Percentiles rank a stretch among this genome's conserved stretches.
Conservation (phyloP, 2,329 filamentous ascomycete species). For the Sphaerulina vaccinii region DNA sequence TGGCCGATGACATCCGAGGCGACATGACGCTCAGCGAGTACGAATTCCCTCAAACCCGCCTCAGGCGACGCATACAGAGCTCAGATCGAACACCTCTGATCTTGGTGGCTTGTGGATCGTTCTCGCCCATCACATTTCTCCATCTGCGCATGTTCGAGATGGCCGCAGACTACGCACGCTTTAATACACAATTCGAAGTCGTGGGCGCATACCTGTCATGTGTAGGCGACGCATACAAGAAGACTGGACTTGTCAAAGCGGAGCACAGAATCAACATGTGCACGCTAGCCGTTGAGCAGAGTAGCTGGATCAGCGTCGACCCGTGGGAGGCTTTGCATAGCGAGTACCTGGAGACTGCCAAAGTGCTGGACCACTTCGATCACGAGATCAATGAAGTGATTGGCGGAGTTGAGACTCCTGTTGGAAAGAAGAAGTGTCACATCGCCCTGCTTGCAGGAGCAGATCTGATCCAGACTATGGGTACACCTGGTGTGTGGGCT, state of each 20-base stretch:
- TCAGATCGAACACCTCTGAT: slow-evolving; percentile 61
- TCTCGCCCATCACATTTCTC: slow-evolving; percentile 54
- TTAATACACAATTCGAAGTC: slow-evolving; percentile 76
- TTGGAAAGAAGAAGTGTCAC: slow-evolving; percentile 68
- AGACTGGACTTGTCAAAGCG: slow-evolving; percentile 72
- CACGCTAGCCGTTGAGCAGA: slow-evolving; percentile 72
- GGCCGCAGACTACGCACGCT: slow-evolving; percentile 75
- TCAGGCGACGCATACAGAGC: slow-evolving; percentile 57
- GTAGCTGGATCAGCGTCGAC: slow-evolving; percentile 79
- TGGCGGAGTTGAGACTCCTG: slow-evolving; percentile 68
- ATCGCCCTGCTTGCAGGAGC: slow-evolving; percentile 78
- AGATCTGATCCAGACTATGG: slow-evolving; percentile 54
- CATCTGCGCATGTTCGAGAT: slow-evolving; percentile 88
- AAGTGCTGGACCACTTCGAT: slow-evolving; percentile 87
- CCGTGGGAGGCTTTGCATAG: slow-evolving; percentile 84
- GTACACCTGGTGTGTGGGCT: slow-evolving; percentile 68
- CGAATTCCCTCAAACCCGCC: slow-evolving; percentile 60
- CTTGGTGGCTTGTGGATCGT: slow-evolving; percentile 66
- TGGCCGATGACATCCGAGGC: slow-evolving; percentile 29
- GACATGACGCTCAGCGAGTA: slow-evolving; percentile 50
- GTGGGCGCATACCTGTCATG: slow-evolving; percentile 81
- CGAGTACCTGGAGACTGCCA: slow-evolving; percentile 82
- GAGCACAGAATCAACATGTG: slow-evolving; percentile 82
- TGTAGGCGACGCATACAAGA: slow-evolving; percentile 75
- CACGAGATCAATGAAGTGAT: slow-evolving; percentile 80